Evolutionary conservation across 108 stramenopile genomes (phyloP).

Genomic region (Poteriospumella lacustris): DNA sequence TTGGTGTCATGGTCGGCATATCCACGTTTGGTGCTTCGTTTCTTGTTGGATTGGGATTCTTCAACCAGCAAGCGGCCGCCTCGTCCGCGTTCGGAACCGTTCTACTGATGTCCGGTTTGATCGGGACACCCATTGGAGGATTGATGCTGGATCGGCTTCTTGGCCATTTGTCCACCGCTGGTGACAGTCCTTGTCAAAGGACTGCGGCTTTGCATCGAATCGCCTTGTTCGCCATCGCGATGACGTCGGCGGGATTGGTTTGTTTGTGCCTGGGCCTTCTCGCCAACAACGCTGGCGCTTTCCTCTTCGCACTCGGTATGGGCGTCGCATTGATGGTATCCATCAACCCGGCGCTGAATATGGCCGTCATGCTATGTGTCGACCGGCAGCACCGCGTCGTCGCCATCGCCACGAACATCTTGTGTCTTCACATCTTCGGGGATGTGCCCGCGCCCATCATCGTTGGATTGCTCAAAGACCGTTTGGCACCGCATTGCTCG

Average conservation of each 20-base stretch:
- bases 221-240: too few relatives aligned
- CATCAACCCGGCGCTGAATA: slow-evolving; percentile 29
- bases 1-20: slow-evolving; percentile 35
- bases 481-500: slow-evolving; percentile 18
- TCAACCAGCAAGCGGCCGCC: slow-evolving; percentile 12
- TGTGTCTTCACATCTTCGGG: slow-evolving; percentile 44
- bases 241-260: too few relatives aligned
- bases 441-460: slow-evolving; percentile 51
- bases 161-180: too few relatives aligned
- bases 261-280: too few relatives aligned
- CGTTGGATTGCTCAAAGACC: slow-evolving; percentile 29
- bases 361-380: slow-evolving; percentile 47
- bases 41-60: slow-evolving; percentile 33
- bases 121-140: slow-evolving; percentile 46
- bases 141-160: slow-evolving; percentile 31
- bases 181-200: too few relatives aligned
- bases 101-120: slow-evolving; percentile 37
- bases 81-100: slow-evolving; percentile 38
- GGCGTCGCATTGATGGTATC: neutral
- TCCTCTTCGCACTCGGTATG: neutral
- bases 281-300: neutral
- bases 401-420: slow-evolving; percentile 43
- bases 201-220: too few relatives aligned
- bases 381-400: slow-evolving; percentile 37
- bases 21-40: slow-evolving; percentile 41